Conservation (phyloP, 805 yeast genomes). For the Spathaspora gorwiae region DNA sequence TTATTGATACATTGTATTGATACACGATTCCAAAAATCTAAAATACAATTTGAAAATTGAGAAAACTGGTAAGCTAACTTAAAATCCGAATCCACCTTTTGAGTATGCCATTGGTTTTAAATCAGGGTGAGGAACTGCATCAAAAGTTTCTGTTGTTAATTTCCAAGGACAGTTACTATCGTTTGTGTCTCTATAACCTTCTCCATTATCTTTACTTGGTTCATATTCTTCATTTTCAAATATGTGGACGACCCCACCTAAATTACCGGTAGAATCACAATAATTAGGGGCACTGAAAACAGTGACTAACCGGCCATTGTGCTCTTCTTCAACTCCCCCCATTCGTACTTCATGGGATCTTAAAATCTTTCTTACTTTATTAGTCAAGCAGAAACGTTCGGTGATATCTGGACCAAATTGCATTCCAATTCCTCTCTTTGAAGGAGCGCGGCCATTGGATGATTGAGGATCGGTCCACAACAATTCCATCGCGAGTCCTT, state of each 20-base stretch:
- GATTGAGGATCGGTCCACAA: slow-evolving; percentile 96
- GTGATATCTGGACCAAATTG: slow-evolving; percentile 98
- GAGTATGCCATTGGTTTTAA: slow-evolving; percentile 91
- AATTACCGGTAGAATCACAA: slow-evolving; percentile 87
- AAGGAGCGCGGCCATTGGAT: slow-evolving; percentile 71
- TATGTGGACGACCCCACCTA: slow-evolving; percentile 85
- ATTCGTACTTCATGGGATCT: slow-evolving; percentile 94
- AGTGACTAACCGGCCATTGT: slow-evolving; percentile 78
- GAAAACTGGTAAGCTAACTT: background rate
- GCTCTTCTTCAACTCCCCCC: slow-evolving; percentile 87
- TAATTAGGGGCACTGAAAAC: slow-evolving; percentile 98
- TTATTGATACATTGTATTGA: too few relatives aligned
- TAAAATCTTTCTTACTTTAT: slow-evolving; percentile 72
- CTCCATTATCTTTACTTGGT: slow-evolving; percentile 41
- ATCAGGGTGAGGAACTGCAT: slow-evolving; percentile 86
- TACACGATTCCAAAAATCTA: too few relatives aligned
- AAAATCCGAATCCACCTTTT: slow-evolving; percentile 41
- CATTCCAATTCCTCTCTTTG: slow-evolving; percentile 91
- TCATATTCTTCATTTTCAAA: slow-evolving; percentile 42
- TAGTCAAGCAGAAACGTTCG: slow-evolving; percentile 63
- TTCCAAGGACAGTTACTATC: slow-evolving; percentile 41
- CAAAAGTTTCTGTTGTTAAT: slow-evolving; percentile 57
- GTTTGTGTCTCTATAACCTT: slow-evolving; percentile 32
- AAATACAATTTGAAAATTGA: too few relatives aligned
- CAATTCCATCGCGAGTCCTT: slow-evolving; percentile 93